Evolutionary conservation across 2,329 filamentous ascomycete species (phyloP), one percentile per base, ranked within the genome.

Genomic region (Orbilia blumenaviensis): DNA sequence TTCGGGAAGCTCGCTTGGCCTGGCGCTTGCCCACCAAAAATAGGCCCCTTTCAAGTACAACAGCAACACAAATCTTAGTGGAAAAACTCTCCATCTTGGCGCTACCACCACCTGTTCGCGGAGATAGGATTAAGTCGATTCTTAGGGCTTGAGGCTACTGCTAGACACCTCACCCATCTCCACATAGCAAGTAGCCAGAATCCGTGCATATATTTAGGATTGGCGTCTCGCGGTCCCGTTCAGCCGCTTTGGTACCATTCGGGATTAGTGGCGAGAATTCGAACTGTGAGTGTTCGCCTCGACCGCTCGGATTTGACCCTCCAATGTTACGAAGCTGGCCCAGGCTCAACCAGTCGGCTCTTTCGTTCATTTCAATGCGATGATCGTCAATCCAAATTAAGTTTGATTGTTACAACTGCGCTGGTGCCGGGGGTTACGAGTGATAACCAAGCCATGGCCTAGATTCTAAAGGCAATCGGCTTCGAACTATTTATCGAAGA

Each of bases 21-120:
- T 36, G 52, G 60, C 60, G 38, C 44, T 46, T 46, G 44, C 61
- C 44, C 56, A 44, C 38, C 36, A 62, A 62, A 69, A 69, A 69
- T 48, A 61, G 54, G 46, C 42, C 38, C 29, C 36, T 42, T 54
- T 25, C 29, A 48, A 50, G 32, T 27, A 29, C 29, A 36, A 52
- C 32, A 41, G 12, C 66, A 61, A 69, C 52, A 42, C 56, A 62
- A n/a, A 42, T 9, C n/a, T 48, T 16, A 44, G 12, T 34, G 9
- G 16, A 36, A 62, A 42, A 74, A 74, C 9, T 46, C 62, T 74
- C 69, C 69, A 66, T 74, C 61, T 74, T 74, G 69, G 69, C 69
- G 23, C 50, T 10, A 12, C 48, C 44, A 66, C 23, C 50, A 27
- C 18, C 10, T 6, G 29, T 14, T 41, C 14, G 25, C 46, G 32